Evolutionary conservation across 169 alveolate genomes (phyloP).

Genomic region (Plasmodium knowlesi): DNA sequence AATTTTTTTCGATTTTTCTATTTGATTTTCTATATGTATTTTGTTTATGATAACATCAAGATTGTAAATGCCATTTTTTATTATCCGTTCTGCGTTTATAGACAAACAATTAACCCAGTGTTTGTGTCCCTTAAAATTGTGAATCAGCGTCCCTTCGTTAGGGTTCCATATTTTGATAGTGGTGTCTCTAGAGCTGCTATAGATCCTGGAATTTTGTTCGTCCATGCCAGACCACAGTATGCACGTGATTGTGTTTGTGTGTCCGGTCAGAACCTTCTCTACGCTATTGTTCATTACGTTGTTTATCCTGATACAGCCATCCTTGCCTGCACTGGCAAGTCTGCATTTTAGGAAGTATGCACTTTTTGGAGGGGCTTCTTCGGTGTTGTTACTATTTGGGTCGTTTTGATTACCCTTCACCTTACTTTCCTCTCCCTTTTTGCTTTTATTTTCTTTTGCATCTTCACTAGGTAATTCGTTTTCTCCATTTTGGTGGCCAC

Average conservation of each 20-base stretch:
- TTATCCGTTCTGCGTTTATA: constrained; percentile 92
- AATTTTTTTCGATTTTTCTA: constrained; percentile 77
- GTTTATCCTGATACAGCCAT: constrained; percentile 94
- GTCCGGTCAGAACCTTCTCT: constrained; percentile 90
- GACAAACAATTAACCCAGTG: constrained; percentile 99
- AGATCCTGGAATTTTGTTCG: constrained; percentile 81
- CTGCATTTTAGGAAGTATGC: constrained; percentile 44
- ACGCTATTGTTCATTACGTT: constrained; percentile 86
- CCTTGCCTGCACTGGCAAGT: constrained; percentile 86
- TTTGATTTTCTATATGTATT: constrained; percentile 80
- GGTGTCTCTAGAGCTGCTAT: constrained; percentile 96
- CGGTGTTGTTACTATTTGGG: neutral
- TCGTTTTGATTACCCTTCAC: neutral
- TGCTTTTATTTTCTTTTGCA: neutral
- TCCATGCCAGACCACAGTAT: constrained; percentile 94
- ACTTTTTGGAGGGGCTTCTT: neutral
- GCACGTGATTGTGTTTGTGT: constrained; percentile 93
- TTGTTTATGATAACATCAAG: constrained; percentile 70
- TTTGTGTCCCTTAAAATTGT: constrained; percentile 94
- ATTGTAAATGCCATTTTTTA: constrained; percentile 93
- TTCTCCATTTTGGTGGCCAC: neutral
- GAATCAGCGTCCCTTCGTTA: constrained; percentile 79
- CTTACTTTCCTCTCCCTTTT: neutral
- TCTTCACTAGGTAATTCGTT: neutral
- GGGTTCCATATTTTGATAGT: constrained; percentile 94